Evolutionary conservation across 345 rosid species (phyloP), one percentile per base, ranked within the genome.

Genomic region (Salix dunnii): DNA sequence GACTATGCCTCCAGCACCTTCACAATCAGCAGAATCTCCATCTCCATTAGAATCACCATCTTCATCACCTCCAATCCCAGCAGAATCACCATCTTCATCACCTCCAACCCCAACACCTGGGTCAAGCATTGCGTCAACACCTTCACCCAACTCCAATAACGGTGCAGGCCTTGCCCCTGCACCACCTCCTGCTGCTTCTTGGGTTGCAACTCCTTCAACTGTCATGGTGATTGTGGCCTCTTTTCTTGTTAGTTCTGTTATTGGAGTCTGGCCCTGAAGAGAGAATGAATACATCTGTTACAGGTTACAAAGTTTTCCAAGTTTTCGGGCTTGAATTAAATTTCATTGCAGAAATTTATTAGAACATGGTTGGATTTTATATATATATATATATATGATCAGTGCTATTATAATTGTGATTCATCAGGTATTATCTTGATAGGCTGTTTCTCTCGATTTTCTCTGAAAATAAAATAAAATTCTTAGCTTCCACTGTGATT

Each of bases 1-100:
- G 3, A 46, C 40, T 5, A 48, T 58, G 2, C 28, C 76, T 0
- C 85, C 83, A 0, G 70, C 86, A 6, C 75, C 88, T 2, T 30
- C 79, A 20, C 46, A 72, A 0, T 12, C 64, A 51, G 46, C 76
- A 17, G 43, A 42, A 2, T 9, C 69, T 17, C 58, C 69, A 20
- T 13, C 46, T 5, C 35, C 64, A 3, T 3, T 18, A 4, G n/a
- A n/a, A n/a, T n/a, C n/a, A n/a, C n/a, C n/a, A n/a, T n/a, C n/a
- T n/a, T n/a, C n/a, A n/a, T n/a, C n/a, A n/a, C n/a, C n/a, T 33
- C 62, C 74, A 28, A 17, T 33, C 2, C n/a, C 25, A 3, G 1
- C 40, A n/a, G 14, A 1, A 36, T 33, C 74, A 35, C 35, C 77
- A 62, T 13, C 33, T 23, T 13, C 31, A 60, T 42, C 71, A 42